These are phyloP conservation scores for Populus trichocarpa DNA, from an alignment of 441 rosid genomes.

Conservation along the genomic window DNA sequence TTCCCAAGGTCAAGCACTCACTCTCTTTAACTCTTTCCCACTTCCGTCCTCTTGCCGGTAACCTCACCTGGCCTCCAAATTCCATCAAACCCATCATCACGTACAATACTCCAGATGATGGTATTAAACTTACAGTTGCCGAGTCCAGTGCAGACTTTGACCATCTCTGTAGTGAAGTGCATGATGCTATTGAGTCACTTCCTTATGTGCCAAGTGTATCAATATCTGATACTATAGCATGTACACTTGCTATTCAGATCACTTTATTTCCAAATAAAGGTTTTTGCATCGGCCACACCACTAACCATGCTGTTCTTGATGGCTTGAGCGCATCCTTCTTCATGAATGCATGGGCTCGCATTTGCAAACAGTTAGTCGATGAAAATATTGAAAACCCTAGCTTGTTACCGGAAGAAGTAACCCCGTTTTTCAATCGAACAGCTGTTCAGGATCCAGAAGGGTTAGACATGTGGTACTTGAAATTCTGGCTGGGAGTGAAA, in stretches of 20 bases:
- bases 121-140: conserved; percentile 11
- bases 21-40: conserved; percentile 19
- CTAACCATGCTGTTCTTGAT: conserved; percentile 36
- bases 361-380: conserved; percentile 3
- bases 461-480: background rate
- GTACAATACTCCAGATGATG: conserved; percentile 19
- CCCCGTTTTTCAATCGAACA: conserved; percentile 28
- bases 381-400: background rate
- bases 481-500: conserved; percentile 1
- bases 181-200: background rate
- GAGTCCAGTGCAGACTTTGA: no score
- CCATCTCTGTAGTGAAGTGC: no score
- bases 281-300: conserved; percentile 20
- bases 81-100: conserved; percentile 21
- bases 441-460: conserved; percentile 14
- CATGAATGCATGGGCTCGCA: conserved; percentile 32
- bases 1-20: conserved; percentile 35
- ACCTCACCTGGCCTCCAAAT: conserved; percentile 20
- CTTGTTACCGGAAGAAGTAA: conserved; percentile 20
- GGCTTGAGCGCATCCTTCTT: conserved; percentile 23
- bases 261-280: conserved; percentile 38
- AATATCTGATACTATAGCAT: conserved; percentile 18
- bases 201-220: conserved; percentile 25
- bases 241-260: conserved; percentile 23
- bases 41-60: conserved; percentile 30